phyloP scores from a whole-genome alignment of 495 filamentous ascomycete species.

The Clohesyomyces aquaticus region DNA sequence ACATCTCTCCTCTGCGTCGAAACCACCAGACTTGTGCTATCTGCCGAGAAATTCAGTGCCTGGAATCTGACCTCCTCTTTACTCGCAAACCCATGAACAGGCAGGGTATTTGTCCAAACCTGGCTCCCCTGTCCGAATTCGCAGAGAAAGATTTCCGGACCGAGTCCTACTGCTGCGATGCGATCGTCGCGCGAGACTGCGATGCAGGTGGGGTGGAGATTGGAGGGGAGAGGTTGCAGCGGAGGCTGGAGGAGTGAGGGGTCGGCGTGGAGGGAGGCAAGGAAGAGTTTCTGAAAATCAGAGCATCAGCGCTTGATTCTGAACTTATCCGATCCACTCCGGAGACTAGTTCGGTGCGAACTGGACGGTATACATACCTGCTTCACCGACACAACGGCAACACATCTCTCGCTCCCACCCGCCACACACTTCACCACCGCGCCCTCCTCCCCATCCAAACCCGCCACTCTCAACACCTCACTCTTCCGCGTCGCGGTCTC shows the following conservation, averaged over 20 bases:
- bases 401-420: not conserved
- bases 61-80: not conserved
- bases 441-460: not conserved
- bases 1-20: constrained; percentile 4
- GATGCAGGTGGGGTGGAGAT: not conserved
- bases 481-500: not conserved
- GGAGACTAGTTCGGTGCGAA: too few species aligned
- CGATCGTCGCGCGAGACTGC: constrained; percentile 7
- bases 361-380: too few species aligned
- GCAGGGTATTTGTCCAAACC: not conserved
- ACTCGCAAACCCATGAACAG: not conserved
- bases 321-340: too few species aligned
- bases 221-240: constrained; percentile 1
- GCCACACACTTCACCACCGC: not conserved
- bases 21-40: not conserved
- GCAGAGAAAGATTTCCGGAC: constrained; percentile 1
- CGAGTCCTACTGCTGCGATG: constrained; percentile 2
- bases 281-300: not conserved
- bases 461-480: not conserved
- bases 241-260: not conserved
- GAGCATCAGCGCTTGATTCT: too few species aligned
- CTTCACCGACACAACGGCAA: constrained; percentile 1
- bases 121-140: constrained; percentile 1
- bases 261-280: not conserved
- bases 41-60: not conserved